Evolutionary conservation across 2,329 filamentous ascomycete species (phyloP).

Genomic region (Amauroascus niger): DNA sequence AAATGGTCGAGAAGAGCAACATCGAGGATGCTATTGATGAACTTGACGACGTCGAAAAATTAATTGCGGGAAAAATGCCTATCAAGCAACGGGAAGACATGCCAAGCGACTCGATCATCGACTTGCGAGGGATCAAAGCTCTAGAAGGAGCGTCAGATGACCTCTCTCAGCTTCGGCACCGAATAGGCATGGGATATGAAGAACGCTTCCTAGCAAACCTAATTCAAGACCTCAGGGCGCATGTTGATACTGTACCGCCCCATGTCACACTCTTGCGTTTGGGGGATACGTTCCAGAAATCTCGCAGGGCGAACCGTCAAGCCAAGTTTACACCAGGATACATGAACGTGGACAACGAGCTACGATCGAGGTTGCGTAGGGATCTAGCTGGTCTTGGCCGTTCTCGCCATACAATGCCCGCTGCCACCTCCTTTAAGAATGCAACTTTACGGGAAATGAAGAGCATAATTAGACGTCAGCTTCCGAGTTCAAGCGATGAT

Average conservation of each 20-base stretch:
- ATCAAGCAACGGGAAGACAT: constrained; percentile 24
- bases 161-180: constrained; percentile 62
- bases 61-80: constrained; percentile 63
- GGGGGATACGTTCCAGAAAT: constrained; percentile 65
- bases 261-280: constrained; percentile 73
- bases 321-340: constrained; percentile 67
- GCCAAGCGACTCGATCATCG: constrained; percentile 43
- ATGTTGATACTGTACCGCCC: constrained; percentile 61
- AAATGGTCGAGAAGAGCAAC: constrained; percentile 70
- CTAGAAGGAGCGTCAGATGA: constrained; percentile 72
- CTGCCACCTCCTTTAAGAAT: constrained; percentile 76
- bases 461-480: constrained; percentile 67
- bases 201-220: constrained; percentile 66
- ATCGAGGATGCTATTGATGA: constrained; percentile 69
- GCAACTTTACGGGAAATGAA: constrained; percentile 78
- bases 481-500: constrained; percentile 89
- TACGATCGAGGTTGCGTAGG: constrained; percentile 60
- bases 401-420: constrained; percentile 67
- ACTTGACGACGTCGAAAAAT: constrained; percentile 66
- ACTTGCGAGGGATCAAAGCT: constrained; percentile 67
- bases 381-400: constrained; percentile 71
- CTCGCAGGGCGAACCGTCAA: constrained; percentile 57
- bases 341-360: constrained; percentile 58
- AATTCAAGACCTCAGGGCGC: constrained; percentile 68
- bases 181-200: constrained; percentile 83